phyloP scores from a whole-genome alignment of 495 filamentous ascomycete species.

The Collariella sp. region DNA sequence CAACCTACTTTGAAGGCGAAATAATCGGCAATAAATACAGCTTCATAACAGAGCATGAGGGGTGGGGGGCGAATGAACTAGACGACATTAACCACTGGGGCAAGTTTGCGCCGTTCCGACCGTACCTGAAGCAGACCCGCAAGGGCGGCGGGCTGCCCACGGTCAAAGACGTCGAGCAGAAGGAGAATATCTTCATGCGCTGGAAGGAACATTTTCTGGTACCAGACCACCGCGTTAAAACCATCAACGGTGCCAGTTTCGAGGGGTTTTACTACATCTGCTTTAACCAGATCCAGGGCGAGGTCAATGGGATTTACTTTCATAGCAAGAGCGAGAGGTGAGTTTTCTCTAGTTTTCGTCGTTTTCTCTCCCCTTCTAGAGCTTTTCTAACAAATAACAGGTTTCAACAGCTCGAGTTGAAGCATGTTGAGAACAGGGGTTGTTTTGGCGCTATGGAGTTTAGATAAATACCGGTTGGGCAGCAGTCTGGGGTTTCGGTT shows the following conservation, averaged over 20 bases:
- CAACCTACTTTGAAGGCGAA: constrained; percentile 97
- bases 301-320: constrained; percentile 90
- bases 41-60: constrained; percentile 80
- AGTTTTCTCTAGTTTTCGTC: constrained; percentile 24
- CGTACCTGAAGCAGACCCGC: constrained; percentile 63
- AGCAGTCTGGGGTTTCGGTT: not conserved
- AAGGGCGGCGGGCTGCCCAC: constrained; percentile 42
- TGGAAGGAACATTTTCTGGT: constrained; percentile 99
- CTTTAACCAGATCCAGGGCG: constrained; percentile 85
- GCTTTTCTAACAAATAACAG: constrained; percentile 21
- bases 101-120: constrained; percentile 79
- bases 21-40: constrained; percentile 93
- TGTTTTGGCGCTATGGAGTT: constrained; percentile 90
- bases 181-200: constrained; percentile 95
- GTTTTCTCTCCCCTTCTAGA: not conserved
- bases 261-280: constrained; percentile 99
- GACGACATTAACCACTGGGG: constrained; percentile 91
- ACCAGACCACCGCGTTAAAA: constrained; percentile 82
- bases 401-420: constrained; percentile 87
- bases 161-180: constrained; percentile 65
- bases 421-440: constrained; percentile 74
- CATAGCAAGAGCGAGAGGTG: constrained; percentile 96
- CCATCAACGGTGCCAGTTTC: constrained; percentile 89
- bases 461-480: constrained; percentile 48
- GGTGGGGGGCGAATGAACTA: constrained; percentile 89